These are phyloP conservation scores for Kitagawia praeruptora DNA, from an alignment of 129 eudicot genomes.

Conservation along the genomic window DNA sequence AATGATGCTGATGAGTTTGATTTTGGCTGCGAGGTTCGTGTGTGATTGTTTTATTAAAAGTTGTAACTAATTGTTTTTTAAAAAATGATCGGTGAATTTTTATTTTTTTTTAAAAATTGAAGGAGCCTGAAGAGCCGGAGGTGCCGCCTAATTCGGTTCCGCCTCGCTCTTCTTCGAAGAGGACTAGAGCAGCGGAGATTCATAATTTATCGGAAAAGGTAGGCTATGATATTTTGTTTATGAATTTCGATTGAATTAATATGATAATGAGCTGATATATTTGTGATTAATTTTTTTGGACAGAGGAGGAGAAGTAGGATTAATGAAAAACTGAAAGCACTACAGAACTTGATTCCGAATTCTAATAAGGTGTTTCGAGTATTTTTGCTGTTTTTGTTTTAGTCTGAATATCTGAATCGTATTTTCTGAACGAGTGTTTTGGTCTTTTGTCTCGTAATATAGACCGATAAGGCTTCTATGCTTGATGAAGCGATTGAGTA, in stretches of 20 bases:
- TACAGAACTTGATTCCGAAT: constrained; percentile 88
- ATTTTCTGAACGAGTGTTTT: constrained; percentile 9
- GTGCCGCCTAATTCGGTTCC: constrained; percentile 26
- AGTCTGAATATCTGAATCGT: background rate
- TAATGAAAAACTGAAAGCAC: constrained; percentile 90
- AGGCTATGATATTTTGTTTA: background rate
- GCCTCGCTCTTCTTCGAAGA: constrained; percentile 74
- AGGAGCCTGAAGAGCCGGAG: constrained; percentile 40
- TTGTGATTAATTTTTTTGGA: constrained; percentile 6
- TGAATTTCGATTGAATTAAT: background rate
- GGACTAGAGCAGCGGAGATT: constrained; percentile 86
- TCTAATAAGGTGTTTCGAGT: constrained; percentile 53
- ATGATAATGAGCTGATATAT: background rate
- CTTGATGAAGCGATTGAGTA: constrained; percentile 98
- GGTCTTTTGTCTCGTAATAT: constrained; percentile 20
- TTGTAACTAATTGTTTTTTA: background rate
- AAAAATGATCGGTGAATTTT: background rate
- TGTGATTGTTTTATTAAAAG: background rate
- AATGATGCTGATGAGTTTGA: constrained; percentile 20
- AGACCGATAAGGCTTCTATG: constrained; percentile 99
- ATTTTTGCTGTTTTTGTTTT: background rate
- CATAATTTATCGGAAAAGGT: constrained; percentile 96
- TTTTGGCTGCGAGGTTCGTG: constrained; percentile 28
- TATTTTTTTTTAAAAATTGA: constrained; percentile 13
- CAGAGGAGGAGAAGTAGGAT: constrained; percentile 92